Percentiles rank a stretch among this genome's conserved stretches.
Conservation (phyloP, 768 basidiomycete genomes). For the Holtermannia corniformis region DNA sequence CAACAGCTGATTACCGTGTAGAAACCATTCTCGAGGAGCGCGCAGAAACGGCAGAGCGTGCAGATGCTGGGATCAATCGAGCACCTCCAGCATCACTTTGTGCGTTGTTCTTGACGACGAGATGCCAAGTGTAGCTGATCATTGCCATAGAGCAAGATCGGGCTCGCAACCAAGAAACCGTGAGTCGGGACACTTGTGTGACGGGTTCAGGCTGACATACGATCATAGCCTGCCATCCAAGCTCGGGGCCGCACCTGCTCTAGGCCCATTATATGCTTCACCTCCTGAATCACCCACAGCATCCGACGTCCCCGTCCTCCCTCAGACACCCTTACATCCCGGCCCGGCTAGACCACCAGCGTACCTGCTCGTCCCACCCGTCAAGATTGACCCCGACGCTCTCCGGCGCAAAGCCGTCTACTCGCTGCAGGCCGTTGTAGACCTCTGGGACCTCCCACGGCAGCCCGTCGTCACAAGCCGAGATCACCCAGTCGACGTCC, state of each 20-base stretch:
- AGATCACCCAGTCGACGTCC: conserved; percentile 50
- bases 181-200: conserved; percentile 14
- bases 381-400: conserved; percentile 2
- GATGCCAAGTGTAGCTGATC: conserved; percentile 6
- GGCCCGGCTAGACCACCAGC: background rate
- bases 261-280: background rate
- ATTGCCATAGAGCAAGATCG: conserved; percentile 55
- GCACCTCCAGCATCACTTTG: conserved; percentile 86
- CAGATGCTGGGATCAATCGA: conserved; percentile 93
- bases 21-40: background rate
- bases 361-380: conserved; percentile 8
- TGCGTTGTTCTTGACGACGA: conserved; percentile 26
- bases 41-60: conserved; percentile 71
- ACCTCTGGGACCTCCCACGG: conserved; percentile 6
- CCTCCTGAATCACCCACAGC: conserved; percentile 24
- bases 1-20: background rate
- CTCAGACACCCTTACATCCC: conserved; percentile 55
- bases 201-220: background rate
- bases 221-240: background rate
- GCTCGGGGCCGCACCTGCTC: conserved; percentile 25
- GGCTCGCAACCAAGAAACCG: conserved; percentile 45
- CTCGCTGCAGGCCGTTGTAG: conserved; percentile 1
- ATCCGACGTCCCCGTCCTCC: conserved; percentile 49
- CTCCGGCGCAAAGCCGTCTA: conserved; percentile 4
- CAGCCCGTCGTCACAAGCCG: background rate